A percentile compares a stretch with the other conserved stretches of the same genome.
Conservation (phyloP, 371 early-diverging fungal genomes). For the Ordospora colligata region DNA sequence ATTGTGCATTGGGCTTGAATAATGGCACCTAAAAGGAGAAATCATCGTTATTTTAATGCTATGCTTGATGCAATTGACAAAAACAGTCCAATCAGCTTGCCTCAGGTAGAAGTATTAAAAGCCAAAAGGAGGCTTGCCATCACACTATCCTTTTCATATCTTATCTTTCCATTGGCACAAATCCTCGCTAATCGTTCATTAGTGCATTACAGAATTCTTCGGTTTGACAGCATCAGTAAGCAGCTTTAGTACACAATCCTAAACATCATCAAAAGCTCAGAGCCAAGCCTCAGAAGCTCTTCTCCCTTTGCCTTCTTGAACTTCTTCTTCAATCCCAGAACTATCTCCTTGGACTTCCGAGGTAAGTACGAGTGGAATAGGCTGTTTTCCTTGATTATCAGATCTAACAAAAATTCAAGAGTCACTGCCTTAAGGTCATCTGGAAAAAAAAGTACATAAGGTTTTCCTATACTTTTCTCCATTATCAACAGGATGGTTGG, state of each 20-base stretch:
- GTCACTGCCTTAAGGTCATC: neutral
- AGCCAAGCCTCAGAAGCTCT: neutral
- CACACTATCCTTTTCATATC: too few relatives aligned
- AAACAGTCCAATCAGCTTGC: too few relatives aligned
- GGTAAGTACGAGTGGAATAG: neutral
- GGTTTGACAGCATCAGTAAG: neutral
- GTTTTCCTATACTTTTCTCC: neutral
- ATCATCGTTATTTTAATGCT: too few relatives aligned
- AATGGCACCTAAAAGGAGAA: too few relatives aligned
- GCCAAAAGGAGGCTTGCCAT: too few relatives aligned
- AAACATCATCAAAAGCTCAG: neutral
- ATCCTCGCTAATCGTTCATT: too few relatives aligned
- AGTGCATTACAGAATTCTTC: too few relatives aligned
- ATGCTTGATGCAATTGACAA: too few relatives aligned
- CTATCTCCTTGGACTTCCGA: neutral
- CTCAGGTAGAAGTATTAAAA: too few relatives aligned
- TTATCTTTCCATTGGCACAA: too few relatives aligned
- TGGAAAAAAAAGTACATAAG: neutral
- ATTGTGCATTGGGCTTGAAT: too few relatives aligned
- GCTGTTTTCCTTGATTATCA: slow-evolving; percentile 7
- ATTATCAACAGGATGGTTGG: neutral
- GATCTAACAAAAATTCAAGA: neutral
- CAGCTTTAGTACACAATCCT: neutral
- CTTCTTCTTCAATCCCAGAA: neutral
- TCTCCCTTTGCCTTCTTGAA: neutral